Evolutionary conservation across 768 basidiomycete genomes (phyloP), one percentile per base, ranked within the genome.

Genomic region (Mycena sanguinolenta): DNA sequence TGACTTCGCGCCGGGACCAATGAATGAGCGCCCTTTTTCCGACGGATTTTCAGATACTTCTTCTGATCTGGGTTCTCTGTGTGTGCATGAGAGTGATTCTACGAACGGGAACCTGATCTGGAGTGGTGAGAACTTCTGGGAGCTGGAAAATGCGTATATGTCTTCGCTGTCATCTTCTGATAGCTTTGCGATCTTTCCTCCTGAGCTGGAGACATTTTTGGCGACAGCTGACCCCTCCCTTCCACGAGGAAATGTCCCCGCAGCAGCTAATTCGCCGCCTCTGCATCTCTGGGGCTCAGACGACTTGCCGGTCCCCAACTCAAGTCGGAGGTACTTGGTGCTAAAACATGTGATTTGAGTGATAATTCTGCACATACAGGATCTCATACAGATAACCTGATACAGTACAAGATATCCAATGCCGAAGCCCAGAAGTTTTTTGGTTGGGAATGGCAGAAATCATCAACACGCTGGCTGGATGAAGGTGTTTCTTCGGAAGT

Each of bases 401-500:
- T n/a, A n/a, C n/a, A n/a, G n/a, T n/a, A n/a, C n/a, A n/a, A n/a
- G n/a, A n/a, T n/a, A n/a, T n/a, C n/a, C n/a, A n/a, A n/a, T n/a
- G n/a, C n/a, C n/a, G n/a, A n/a, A n/a, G n/a, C n/a, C n/a, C n/a
- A n/a, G n/a, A n/a, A n/a, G n/a, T n/a, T n/a, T n/a, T n/a, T n/a
- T n/a, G n/a, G n/a, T n/a, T n/a, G n/a, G n/a, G n/a, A n/a, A n/a
- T n/a, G n/a, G n/a, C n/a, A n/a, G n/a, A n/a, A 23, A 44, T 64
- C 63, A 6, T 42, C 52, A 1, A 55, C 53, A 42, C 19, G 16
- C 63, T 64, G 63, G 63, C 63, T 64, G 3, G 63, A 64, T 28
- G 63, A 64, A 42, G 63, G 63, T 32, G 53, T 64, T 57, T 64
- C 53, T 28, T 64, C 63, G 39, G 54, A 64, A 50, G 38, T 55